phyloP scores from a whole-genome alignment of 768 basidiomycete genomes.

The Chlorophyllum brunneum region DNA sequence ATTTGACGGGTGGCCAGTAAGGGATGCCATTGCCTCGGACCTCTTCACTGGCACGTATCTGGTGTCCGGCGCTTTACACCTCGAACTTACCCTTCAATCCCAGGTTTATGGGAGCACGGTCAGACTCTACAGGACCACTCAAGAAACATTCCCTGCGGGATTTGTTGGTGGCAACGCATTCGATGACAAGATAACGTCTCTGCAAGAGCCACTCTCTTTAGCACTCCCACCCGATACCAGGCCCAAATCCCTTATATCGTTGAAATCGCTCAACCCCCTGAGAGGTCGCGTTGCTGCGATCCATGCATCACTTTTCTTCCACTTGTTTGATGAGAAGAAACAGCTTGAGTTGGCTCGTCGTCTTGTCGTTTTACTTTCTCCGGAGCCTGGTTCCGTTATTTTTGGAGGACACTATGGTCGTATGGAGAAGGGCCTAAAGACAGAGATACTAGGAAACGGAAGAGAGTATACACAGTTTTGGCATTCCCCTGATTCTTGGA shows the following conservation, averaged over 20 bases:
- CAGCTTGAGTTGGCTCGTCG: constrained; percentile 27
- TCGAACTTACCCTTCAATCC: not conserved
- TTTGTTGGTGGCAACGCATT: constrained; percentile 58
- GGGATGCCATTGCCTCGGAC: constrained; percentile 33
- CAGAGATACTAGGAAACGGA: constrained; percentile 11
- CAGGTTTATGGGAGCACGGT: constrained; percentile 59
- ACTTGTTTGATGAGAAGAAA: constrained; percentile 30
- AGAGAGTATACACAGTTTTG: constrained; percentile 16
- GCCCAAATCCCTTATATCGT: constrained; percentile 6
- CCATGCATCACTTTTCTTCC: constrained; percentile 33
- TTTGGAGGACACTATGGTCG: constrained; percentile 35
- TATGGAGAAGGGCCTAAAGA: constrained; percentile 17
- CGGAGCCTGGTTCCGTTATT: constrained; percentile 29
- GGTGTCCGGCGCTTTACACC: not conserved
- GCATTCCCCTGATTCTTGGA: constrained; percentile 15
- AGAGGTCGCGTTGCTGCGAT: constrained; percentile 46
- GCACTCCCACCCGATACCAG: constrained; percentile 13
- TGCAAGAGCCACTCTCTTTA: constrained; percentile 19
- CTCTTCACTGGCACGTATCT: constrained; percentile 25
- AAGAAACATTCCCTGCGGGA: constrained; percentile 44
- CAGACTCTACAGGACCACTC: constrained; percentile 55
- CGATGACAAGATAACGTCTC: constrained; percentile 36
- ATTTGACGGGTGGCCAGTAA: constrained; percentile 33
- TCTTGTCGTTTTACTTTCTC: constrained; percentile 29
- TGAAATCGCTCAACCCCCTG: constrained; percentile 25